Evolutionary conservation across 2,329 filamentous ascomycete species (phyloP), one percentile per base, ranked within the genome.

Genomic region (Colletotrichum liriopes): DNA sequence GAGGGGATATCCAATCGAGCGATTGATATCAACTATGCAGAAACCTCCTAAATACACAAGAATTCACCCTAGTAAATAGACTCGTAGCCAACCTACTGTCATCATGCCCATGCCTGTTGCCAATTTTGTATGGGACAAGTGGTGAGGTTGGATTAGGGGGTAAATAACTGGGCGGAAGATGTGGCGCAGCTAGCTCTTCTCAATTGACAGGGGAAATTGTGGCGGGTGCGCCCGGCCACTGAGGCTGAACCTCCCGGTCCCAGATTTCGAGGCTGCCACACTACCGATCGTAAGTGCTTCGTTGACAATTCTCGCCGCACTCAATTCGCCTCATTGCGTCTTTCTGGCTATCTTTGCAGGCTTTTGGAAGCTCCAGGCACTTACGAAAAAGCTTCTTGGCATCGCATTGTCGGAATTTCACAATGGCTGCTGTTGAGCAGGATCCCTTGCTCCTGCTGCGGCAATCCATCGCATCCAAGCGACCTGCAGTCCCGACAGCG

Each of bases 391-490:
- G 23, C 7, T 11, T 9, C 41, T 18, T 54, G 26, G 29, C 20
- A 54, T 23, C 14, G 1, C 18, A 26, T 16, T n/a, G 16, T 66
- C 68, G 32, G 54, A 20, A 4, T 20, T 20, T 37, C 75, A 82
- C 73, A 71, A 93, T 93, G 91, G 87, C 91, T 76, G 80, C 88
- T 65, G 82, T 84, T 77, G 90, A 91, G 76, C 87, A 90, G 75
- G 95, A 98, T 80, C 91, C 95, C 62, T 91, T 98, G 75, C 87
- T 95, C 75, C 91, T 96, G 74, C 89, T 98, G 77, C 94, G 95
- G 79, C 91, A 93, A 80, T 92, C 93, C 75, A 96, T 98, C 83
- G 91, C 93, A 66, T 89, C 91, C 69, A 88, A 88, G 77, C 89
- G 87, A 77, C 83, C 91, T 62, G 93, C 95, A 69, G 88, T 94